Percentiles rank a stretch among this genome's conserved stretches.
phyloP scores from a whole-genome alignment of 108 stramenopile species.

The Pseudonitzschia multiseries region DNA sequence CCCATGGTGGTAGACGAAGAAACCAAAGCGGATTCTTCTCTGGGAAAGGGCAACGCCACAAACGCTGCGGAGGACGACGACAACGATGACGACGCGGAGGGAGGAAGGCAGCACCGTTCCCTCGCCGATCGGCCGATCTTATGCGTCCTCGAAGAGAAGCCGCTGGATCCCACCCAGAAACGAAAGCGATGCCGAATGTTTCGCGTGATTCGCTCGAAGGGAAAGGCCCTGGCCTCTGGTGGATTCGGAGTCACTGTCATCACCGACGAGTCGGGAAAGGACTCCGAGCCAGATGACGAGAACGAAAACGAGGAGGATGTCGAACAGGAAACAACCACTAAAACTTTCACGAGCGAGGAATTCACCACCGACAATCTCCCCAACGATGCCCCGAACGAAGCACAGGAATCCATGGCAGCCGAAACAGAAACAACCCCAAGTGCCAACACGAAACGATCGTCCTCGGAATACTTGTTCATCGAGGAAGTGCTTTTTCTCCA shows the following conservation, averaged over 20 bases:
- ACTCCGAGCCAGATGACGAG: background rate
- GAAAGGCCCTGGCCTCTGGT: conserved; percentile 36
- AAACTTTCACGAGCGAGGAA: background rate
- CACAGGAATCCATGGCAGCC: too few species aligned
- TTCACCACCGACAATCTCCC: too few species aligned
- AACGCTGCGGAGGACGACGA: conserved; percentile 1
- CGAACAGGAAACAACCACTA: background rate
- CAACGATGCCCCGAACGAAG: background rate
- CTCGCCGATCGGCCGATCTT: conserved; percentile 10
- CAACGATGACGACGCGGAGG: background rate
- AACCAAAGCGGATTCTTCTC: background rate
- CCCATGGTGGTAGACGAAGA: too few species aligned
- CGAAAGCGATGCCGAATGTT: conserved; percentile 13
- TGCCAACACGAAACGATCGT: background rate
- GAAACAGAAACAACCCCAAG: conserved; percentile 11
- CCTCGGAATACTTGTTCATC: conserved; percentile 58
- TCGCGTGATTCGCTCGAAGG: conserved; percentile 13
- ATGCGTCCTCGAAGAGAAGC: conserved; percentile 3
- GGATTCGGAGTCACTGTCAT: conserved; percentile 58
- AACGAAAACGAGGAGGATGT: background rate
- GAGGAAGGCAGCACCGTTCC: background rate
- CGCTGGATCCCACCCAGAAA: background rate
- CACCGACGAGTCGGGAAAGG: conserved; percentile 14
- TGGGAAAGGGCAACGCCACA: background rate
- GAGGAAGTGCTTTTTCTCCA: conserved; percentile 83